Conservation (phyloP, 2,329 filamentous ascomycete genomes). For the Aspergillus luchuensis region DNA sequence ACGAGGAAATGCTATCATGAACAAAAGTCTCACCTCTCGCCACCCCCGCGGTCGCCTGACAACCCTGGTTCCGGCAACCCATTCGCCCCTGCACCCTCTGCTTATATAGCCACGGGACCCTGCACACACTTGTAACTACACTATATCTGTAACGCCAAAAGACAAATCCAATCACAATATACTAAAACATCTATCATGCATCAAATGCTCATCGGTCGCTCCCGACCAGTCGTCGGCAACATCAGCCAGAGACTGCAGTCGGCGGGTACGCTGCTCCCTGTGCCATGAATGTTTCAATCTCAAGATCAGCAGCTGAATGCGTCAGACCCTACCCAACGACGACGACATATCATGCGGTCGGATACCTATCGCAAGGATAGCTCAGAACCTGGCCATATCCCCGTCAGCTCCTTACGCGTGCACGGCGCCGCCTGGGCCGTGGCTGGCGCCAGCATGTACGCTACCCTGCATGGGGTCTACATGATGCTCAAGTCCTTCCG, state of each 20-base stretch:
- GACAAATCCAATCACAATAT: background rate
- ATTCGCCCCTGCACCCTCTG: background rate
- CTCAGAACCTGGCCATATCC: constrained; percentile 12
- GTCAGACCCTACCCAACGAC: background rate
- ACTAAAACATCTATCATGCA: constrained; percentile 1
- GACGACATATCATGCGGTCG: background rate
- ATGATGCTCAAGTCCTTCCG: constrained; percentile 25
- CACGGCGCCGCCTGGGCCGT: constrained; percentile 25
- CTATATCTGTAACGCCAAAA: too few species aligned
- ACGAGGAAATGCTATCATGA: background rate
- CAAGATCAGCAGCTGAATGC: background rate
- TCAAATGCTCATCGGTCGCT: constrained; percentile 10
- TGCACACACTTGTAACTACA: too few species aligned
- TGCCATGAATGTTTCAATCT: background rate
- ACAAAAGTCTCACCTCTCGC: background rate
- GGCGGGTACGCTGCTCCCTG: background rate
- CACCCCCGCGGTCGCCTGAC: background rate
- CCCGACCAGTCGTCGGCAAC: constrained; percentile 4
- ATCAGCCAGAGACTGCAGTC: constrained; percentile 6
- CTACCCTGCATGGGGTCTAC: constrained; percentile 24
- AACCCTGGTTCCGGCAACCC: background rate
- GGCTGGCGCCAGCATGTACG: constrained; percentile 26
- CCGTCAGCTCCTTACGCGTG: constrained; percentile 19
- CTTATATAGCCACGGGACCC: background rate
- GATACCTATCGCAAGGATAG: constrained; percentile 4